phyloP scores from a whole-genome alignment of 495 filamentous ascomycete genomes.

The Xylaria telfairii region DNA sequence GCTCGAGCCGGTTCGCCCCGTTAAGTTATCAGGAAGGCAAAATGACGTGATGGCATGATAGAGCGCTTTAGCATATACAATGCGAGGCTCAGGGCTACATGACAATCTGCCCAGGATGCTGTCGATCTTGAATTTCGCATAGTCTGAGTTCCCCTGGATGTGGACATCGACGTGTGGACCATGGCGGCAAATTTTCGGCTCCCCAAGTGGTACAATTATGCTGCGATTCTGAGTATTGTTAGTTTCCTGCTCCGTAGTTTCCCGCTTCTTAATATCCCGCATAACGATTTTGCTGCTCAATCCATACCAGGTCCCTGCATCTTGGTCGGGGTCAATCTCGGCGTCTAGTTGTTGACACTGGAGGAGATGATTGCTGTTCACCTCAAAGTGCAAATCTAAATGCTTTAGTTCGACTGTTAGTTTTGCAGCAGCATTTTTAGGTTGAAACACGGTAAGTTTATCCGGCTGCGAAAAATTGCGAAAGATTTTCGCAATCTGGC shows the following conservation, averaged over 20 bases:
- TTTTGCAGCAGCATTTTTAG: constrained; percentile 26
- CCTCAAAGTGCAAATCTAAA: constrained; percentile 49
- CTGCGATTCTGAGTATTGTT: constrained; percentile 38
- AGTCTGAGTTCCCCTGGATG: constrained; percentile 32
- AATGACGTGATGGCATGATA: constrained; percentile 67
- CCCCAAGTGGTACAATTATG: constrained; percentile 48
- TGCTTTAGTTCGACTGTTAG: constrained; percentile 40
- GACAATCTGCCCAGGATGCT: constrained; percentile 52
- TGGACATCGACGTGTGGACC: constrained; percentile 44
- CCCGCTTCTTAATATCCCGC: no score
- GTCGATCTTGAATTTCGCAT: constrained; percentile 56
- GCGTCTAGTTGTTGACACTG: constrained; percentile 50
- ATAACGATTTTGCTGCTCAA: constrained; percentile 54
- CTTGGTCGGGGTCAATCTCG: constrained; percentile 58
- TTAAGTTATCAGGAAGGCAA: constrained; percentile 62
- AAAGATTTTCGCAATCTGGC: constrained; percentile 43
- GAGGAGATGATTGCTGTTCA: constrained; percentile 42
- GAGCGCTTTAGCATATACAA: constrained; percentile 59
- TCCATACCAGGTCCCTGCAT: constrained; percentile 58
- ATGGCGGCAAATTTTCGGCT: constrained; percentile 11
- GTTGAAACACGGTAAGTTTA: constrained; percentile 46
- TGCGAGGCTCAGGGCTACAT: constrained; percentile 50
- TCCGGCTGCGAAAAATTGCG: constrained; percentile 41
- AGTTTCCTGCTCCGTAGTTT: no score
- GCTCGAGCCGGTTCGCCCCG: constrained; percentile 64